These are phyloP conservation scores for Colletotrichum sp. DNA, from an alignment of 2,329 filamentous ascomycete species.

Conservation along the genomic window DNA sequence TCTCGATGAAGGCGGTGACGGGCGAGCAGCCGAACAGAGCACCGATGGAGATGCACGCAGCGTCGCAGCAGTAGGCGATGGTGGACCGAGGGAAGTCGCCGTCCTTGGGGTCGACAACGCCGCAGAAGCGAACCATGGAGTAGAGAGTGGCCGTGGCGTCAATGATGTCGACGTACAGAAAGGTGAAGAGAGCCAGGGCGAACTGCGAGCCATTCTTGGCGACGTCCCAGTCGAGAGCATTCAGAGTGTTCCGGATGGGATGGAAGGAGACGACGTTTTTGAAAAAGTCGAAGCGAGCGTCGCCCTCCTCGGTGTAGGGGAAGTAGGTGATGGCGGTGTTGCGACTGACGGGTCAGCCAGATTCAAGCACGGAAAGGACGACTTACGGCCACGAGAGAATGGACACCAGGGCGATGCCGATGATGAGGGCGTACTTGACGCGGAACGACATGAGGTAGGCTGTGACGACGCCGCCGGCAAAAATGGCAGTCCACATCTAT, in stretches of 20 bases:
- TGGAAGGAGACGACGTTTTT: slow-evolving; percentile 75
- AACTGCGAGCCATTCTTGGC: slow-evolving; percentile 63
- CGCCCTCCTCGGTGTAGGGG: slow-evolving; percentile 67
- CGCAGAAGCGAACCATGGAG: slow-evolving; percentile 81
- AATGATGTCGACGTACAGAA: slow-evolving; percentile 81
- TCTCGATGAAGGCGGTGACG: slow-evolving; percentile 78
- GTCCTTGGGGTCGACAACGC: slow-evolving; percentile 66
- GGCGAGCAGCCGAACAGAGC: slow-evolving; percentile 73
- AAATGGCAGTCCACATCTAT: slow-evolving; percentile 84
- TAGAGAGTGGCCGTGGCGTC: slow-evolving; percentile 80
- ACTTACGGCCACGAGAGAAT: slow-evolving; percentile 77
- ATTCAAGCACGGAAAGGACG: neutral
- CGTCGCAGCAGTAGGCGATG: slow-evolving; percentile 77
- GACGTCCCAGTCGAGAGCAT: slow-evolving; percentile 71
- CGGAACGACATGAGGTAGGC: slow-evolving; percentile 81
- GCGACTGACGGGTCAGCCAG: slow-evolving; percentile 47
- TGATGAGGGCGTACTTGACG: slow-evolving; percentile 76
- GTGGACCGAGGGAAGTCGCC: slow-evolving; percentile 89
- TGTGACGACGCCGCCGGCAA: slow-evolving; percentile 80
- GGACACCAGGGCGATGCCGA: slow-evolving; percentile 74
- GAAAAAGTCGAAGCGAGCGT: slow-evolving; percentile 74
- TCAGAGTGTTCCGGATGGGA: slow-evolving; percentile 68
- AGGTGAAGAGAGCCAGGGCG: slow-evolving; percentile 74
- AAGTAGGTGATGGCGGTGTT: slow-evolving; percentile 76
- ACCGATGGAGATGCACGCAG: slow-evolving; percentile 73